phyloP scores from a whole-genome alignment of 2,329 filamentous ascomycete genomes.

The Pseudogymnoascus sp. region DNA sequence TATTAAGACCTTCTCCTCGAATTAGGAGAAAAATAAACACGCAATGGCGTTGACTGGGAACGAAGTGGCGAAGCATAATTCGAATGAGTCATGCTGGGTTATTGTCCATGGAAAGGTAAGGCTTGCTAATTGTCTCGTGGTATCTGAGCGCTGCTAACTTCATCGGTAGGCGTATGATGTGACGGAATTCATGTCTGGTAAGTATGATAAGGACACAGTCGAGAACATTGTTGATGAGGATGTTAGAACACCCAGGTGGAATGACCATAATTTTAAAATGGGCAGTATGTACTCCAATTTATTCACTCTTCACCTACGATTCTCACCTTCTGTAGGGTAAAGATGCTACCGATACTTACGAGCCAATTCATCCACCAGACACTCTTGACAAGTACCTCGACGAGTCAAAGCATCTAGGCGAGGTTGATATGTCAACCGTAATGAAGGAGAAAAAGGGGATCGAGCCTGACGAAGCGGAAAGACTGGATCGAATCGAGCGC shows the following conservation, averaged over 20 bases:
- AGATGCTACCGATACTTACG: constrained; percentile 86
- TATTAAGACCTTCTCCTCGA: too few species aligned
- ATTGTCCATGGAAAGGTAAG: constrained; percentile 59
- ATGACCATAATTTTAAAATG: constrained; percentile 94
- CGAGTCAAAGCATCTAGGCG: constrained; percentile 76
- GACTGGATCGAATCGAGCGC: constrained; percentile 61
- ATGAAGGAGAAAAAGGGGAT: constrained; percentile 54
- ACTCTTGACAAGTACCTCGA: constrained; percentile 80
- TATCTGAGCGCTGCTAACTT: constrained; percentile 27
- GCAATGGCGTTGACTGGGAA: constrained; percentile 38
- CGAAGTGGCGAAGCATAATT: constrained; percentile 65
- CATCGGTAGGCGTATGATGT: constrained; percentile 75
- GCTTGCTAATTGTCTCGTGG: too few species aligned
- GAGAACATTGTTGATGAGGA: neutral
- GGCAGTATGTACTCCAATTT: constrained; percentile 42
- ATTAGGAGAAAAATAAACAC: too few species aligned
- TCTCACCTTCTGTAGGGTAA: constrained; percentile 46
- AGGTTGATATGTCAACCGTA: constrained; percentile 79
- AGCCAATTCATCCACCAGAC: constrained; percentile 83
- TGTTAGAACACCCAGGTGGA: constrained; percentile 73
- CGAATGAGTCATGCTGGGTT: constrained; percentile 79
- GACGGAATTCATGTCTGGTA: constrained; percentile 72
- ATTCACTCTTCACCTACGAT: neutral
- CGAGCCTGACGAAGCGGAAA: constrained; percentile 64
- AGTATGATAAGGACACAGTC: constrained; percentile 15